phyloP scores from a whole-genome alignment of 2,329 filamentous ascomycete genomes.

The Colletotrichum sp. region DNA sequence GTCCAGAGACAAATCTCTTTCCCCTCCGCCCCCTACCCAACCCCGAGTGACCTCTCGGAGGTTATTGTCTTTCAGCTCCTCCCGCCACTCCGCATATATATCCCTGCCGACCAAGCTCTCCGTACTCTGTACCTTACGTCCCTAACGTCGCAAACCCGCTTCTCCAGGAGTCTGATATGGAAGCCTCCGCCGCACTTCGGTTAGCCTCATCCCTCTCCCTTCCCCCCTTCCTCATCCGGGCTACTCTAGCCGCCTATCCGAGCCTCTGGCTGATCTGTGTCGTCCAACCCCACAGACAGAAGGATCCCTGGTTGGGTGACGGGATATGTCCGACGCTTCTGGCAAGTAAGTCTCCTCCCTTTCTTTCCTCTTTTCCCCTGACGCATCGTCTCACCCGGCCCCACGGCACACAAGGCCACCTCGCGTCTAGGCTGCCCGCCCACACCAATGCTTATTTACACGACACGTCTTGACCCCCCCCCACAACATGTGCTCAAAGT shows the following conservation, averaged over 20 bases:
- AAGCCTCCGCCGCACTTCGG: constrained; percentile 96
- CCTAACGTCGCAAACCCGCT: background rate
- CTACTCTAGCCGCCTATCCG: constrained; percentile 2
- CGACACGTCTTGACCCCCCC: background rate
- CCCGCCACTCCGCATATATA: background rate
- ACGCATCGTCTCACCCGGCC: constrained; percentile 12
- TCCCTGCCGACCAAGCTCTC: constrained; percentile 9
- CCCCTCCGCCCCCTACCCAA: background rate
- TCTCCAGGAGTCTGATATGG: constrained; percentile 84
- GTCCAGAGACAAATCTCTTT: background rate
- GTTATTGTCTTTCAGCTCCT: background rate
- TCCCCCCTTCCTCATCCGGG: background rate
- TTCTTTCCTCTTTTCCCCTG: background rate
- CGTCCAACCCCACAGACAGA: constrained; percentile 61
- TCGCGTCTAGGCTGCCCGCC: background rate
- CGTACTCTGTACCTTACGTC: background rate
- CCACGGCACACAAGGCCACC: background rate
- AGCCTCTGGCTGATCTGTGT: constrained; percentile 18
- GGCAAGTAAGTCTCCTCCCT: constrained; percentile 76
- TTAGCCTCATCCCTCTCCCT: constrained; percentile 43
- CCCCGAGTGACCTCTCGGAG: background rate
- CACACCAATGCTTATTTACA: constrained; percentile 15
- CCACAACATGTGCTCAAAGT: background rate
- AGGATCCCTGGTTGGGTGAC: constrained; percentile 88
- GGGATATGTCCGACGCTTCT: constrained; percentile 94